These are phyloP conservation scores for Nidularia sp. DNA, from an alignment of 768 basidiomycete species.

Conservation along the genomic window DNA sequence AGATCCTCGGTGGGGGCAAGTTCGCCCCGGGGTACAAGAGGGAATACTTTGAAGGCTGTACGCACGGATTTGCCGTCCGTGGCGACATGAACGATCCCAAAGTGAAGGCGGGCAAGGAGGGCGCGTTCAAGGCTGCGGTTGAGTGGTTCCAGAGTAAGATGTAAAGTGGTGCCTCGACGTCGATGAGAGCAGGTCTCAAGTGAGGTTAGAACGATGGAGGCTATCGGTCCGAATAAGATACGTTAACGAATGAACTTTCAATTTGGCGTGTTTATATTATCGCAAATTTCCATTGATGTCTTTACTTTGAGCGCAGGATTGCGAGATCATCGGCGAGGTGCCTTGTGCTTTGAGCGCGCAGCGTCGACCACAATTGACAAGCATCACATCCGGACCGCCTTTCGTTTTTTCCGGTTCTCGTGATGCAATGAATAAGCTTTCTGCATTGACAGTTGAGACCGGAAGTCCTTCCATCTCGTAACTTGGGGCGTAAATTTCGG, in stretches of 20 bases:
- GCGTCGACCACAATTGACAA: too few relatives aligned
- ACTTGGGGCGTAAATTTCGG: too few relatives aligned
- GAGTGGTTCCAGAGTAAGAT: conserved; percentile 45
- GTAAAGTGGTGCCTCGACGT: neutral
- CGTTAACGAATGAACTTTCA: neutral
- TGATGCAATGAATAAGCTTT: too few relatives aligned
- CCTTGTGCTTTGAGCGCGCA: too few relatives aligned
- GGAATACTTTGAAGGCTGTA: conserved; percentile 41
- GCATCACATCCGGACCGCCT: too few relatives aligned
- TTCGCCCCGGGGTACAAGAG: conserved; percentile 47
- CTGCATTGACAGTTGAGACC: too few relatives aligned
- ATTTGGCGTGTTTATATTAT: too few relatives aligned
- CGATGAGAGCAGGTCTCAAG: neutral
- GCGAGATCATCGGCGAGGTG: too few relatives aligned
- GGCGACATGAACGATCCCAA: conserved; percentile 44
- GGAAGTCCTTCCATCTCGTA: too few relatives aligned
- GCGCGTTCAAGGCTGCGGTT: conserved; percentile 53
- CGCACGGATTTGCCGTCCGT: conserved; percentile 54
- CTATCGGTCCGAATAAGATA: neutral
- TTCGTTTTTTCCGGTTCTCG: too few relatives aligned
- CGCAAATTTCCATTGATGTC: too few relatives aligned
- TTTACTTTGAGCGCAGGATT: too few relatives aligned
- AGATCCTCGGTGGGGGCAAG: conserved; percentile 41
- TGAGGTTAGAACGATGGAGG: neutral
- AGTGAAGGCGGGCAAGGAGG: conserved; percentile 61